Evolutionary conservation across 1,139 yeast species (phyloP).

Genomic region (Taphrina communis): DNA sequence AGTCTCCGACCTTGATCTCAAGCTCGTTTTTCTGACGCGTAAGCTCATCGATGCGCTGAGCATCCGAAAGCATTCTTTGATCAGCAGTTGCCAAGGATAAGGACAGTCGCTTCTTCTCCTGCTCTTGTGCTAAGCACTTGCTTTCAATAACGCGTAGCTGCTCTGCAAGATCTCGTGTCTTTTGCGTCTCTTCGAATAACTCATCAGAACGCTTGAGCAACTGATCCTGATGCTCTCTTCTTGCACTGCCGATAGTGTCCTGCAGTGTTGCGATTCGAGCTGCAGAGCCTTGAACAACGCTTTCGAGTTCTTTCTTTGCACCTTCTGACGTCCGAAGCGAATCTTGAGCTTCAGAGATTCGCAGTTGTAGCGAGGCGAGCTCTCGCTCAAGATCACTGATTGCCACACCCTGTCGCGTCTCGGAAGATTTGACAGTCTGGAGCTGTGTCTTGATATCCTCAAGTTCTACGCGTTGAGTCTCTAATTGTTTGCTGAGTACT

Average conservation of each 20-base stretch:
- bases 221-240: constrained; percentile 22
- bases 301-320: constrained; percentile 8
- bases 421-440: constrained; percentile 2
- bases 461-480: constrained; percentile 12
- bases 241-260: constrained; percentile 1
- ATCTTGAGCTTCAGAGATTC: not conserved
- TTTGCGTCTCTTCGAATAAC: constrained; percentile 7
- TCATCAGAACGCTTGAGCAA: constrained; percentile 9
- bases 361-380: not conserved
- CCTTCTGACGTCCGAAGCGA: constrained; percentile 9
- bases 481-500: constrained; percentile 3
- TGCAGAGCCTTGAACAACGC: not conserved
- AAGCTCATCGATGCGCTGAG: constrained; percentile 13
- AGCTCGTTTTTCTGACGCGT: constrained; percentile 18
- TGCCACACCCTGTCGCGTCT: not conserved
- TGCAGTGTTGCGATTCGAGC: constrained; percentile 8
- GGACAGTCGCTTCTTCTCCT: constrained; percentile 27
- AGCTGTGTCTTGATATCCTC: not conserved
- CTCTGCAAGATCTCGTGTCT: not conserved
- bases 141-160: constrained; percentile 7
- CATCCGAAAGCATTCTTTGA: constrained; percentile 9
- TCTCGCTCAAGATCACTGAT: constrained; percentile 13
- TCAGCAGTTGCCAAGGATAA: constrained; percentile 23
- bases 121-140: constrained; percentile 15
- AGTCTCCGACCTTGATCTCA: constrained; percentile 6